phyloP scores from a whole-genome alignment of 2,329 filamentous ascomycete species.

The Elsinoe batatas region DNA sequence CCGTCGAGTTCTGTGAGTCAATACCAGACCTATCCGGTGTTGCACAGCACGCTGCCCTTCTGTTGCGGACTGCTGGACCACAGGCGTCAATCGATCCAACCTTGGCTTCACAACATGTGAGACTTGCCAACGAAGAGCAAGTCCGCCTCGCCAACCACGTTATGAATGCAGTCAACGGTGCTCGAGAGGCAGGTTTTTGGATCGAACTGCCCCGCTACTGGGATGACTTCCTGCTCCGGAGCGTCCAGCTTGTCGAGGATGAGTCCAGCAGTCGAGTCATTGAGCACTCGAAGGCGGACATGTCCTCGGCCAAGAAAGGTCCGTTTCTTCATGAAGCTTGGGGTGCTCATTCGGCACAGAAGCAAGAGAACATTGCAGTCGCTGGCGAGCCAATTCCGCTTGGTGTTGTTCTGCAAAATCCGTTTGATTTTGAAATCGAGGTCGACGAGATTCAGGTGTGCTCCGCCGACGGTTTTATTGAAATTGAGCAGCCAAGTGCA shows the following conservation, averaged over 20 bases:
- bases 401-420: conserved; percentile 79
- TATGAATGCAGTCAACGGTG: conserved; percentile 68
- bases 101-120: conserved; percentile 43
- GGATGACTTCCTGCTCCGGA: conserved; percentile 88
- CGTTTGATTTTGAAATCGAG: conserved; percentile 85
- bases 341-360: conserved; percentile 52
- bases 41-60: conserved; percentile 73
- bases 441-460: conserved; percentile 73
- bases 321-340: conserved; percentile 97
- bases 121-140: conserved; percentile 73
- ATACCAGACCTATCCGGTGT: conserved; percentile 85
- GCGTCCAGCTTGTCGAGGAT: conserved; percentile 53
- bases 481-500: conserved; percentile 53
- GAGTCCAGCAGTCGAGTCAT: conserved; percentile 48
- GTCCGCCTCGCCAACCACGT: conserved; percentile 76
- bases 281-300: conserved; percentile 18
- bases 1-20: conserved; percentile 88
- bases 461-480: conserved; percentile 62
- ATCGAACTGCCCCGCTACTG: conserved; percentile 77
- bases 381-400: conserved; percentile 70
- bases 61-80: conserved; percentile 72
- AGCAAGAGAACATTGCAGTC: conserved; percentile 54
- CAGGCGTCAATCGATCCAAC: conserved; percentile 22
- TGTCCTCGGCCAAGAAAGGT: conserved; percentile 35
- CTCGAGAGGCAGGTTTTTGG: conserved; percentile 60